Evolutionary conservation across 202 grass and related monocot genomes (phyloP).

Genomic region (Digitaria exilis): DNA sequence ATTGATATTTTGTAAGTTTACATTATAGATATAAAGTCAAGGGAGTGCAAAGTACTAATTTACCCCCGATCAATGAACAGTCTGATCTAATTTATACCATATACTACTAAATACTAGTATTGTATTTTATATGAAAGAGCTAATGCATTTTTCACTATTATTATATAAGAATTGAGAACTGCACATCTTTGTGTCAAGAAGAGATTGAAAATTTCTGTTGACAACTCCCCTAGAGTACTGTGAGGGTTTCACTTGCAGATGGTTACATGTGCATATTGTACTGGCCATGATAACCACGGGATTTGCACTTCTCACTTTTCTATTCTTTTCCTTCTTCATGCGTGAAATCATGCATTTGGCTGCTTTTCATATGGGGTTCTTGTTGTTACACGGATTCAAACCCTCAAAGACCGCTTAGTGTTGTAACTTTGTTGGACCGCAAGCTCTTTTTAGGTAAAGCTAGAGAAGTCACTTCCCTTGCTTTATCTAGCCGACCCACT

Average conservation of each 20-base stretch:
- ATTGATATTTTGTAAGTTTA: too few species aligned
- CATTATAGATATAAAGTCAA: too few species aligned
- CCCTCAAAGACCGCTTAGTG: neutral
- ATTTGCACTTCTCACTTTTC: neutral
- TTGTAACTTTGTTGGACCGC: constrained; percentile 35
- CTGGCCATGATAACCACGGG: constrained; percentile 6
- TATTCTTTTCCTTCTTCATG: neutral
- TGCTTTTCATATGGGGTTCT: constrained; percentile 30
- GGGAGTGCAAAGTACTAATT: too few species aligned
- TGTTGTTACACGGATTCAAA: constrained; percentile 26
- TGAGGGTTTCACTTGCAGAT: neutral
- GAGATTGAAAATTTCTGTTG: neutral
- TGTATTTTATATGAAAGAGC: too few species aligned
- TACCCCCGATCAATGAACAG: too few species aligned
- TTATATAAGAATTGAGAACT: neutral
- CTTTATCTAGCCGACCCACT: constrained; percentile 31
- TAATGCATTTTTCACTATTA: neutral
- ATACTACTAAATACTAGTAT: too few species aligned
- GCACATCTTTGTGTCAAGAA: neutral
- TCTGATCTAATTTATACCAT: too few species aligned
- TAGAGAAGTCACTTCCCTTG: constrained; percentile 18
- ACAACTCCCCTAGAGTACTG: neutral
- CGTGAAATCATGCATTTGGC: neutral
- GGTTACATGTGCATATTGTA: neutral
- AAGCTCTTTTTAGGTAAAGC: constrained; percentile 37